Evolutionary conservation across 805 yeast genomes (phyloP), one percentile per base, ranked within the genome.

Genomic region (Candida endomychidarum): DNA sequence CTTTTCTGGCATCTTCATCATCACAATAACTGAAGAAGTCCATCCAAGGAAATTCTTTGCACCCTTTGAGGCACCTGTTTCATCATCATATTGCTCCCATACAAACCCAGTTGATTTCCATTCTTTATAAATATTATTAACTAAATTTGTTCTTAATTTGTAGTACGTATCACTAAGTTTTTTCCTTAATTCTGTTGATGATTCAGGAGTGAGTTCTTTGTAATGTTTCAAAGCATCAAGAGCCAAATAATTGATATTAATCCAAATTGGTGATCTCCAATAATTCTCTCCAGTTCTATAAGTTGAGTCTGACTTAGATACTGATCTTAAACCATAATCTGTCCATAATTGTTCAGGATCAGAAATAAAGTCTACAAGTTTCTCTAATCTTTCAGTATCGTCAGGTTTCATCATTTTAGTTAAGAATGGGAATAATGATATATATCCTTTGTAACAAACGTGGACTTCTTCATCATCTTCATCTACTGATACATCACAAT

Each of bases 201-300:
- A 52, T 26, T 46, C 41, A 1, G 33, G n/a, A 4, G 58, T 64
- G 2, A 72, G 53, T 5, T 45, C 48, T 27, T 59, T 51, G 54
- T 90, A 91, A 57, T 78, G 64, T 22, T 67, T 59, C 46, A 93
- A 66, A 4, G 86, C 75, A 38, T 88, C 93, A 30, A 93, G 67
- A 4, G 82, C 70, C 60, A 93, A 65, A 55, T 88, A 91, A 65
- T 93, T 93, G 54, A 93, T 85, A 58, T 89, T 86, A 51, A 89
- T 70, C 98, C 98, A 93, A 19, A 93, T 73, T 14, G 95, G 87
- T 1, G 96, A 93, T 47, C 96, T 77, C 99, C 99, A 93, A 65
- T 93, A 93, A 61, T 91, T 82, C 56, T 93, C 99, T 6, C 75
- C 91, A 0, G 81, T 77, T 40, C 84, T 84, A 63, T 83, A 93